These are phyloP conservation scores for Colletotrichum melonis DNA, from an alignment of 2,329 filamentous ascomycete genomes.

Conservation along the genomic window DNA sequence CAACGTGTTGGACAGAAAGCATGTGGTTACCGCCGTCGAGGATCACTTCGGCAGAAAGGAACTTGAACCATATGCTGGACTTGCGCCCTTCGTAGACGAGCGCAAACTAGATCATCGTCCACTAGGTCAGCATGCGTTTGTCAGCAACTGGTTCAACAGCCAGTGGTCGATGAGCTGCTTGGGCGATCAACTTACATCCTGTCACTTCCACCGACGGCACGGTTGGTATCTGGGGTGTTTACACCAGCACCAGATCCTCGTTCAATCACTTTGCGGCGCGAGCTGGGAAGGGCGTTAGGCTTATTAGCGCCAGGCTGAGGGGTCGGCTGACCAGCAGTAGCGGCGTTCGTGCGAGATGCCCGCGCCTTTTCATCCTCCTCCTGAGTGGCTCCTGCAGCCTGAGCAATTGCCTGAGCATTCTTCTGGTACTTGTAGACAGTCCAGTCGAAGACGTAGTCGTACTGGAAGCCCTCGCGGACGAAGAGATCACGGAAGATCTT, in stretches of 20 bases:
- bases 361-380: constrained; percentile 83
- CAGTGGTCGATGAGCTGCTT: constrained; percentile 65
- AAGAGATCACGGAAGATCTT: constrained; percentile 99
- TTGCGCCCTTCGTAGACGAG: constrained; percentile 81
- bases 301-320: constrained; percentile 71
- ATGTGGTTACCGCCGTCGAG: constrained; percentile 38
- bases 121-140: constrained; percentile 84
- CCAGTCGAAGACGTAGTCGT: constrained; percentile 99
- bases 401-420: constrained; percentile 89
- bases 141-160: constrained; percentile 78
- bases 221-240: constrained; percentile 78
- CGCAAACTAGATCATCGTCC: constrained; percentile 84
- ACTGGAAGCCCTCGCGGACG: constrained; percentile 98
- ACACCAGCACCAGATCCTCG: constrained; percentile 67
- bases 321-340: constrained; percentile 71
- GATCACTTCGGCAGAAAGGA: constrained; percentile 58
- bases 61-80: constrained; percentile 54
- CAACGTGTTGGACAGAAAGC: constrained; percentile 37
- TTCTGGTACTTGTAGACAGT: constrained; percentile 99
- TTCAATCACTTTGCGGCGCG: constrained; percentile 87
- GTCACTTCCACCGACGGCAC: constrained; percentile 83
- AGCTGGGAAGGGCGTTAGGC: constrained; percentile 79
- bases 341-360: constrained; percentile 73
- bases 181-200: constrained; percentile 92
- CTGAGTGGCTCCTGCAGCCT: constrained; percentile 72